These are phyloP conservation scores for Suillus discolor DNA, from an alignment of 768 basidiomycete species.

Conservation along the genomic window DNA sequence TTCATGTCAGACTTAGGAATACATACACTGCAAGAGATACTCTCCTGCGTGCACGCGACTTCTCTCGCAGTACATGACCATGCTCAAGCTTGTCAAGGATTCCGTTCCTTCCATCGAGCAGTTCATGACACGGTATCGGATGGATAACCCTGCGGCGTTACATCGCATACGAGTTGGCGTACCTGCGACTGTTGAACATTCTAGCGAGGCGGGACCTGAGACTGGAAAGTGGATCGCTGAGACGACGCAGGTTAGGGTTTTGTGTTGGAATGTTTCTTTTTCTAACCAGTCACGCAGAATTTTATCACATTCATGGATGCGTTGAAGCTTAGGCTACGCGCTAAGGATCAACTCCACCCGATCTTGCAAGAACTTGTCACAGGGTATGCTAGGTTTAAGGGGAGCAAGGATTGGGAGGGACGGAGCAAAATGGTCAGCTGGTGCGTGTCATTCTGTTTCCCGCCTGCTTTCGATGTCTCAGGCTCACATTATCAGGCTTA, in stretches of 20 bases:
- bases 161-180: conserved; percentile 91
- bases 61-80: conserved; percentile 96
- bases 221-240: conserved; percentile 97
- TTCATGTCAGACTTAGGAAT: conserved; percentile 12
- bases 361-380: conserved; percentile 95
- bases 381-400: conserved; percentile 92
- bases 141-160: conserved; percentile 92
- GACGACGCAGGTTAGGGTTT: conserved; percentile 78
- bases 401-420: conserved; percentile 96
- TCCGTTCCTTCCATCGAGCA: conserved; percentile 84
- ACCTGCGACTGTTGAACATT: conserved; percentile 96
- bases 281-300: conserved; percentile 50
- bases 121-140: conserved; percentile 89
- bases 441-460: conserved; percentile 44
- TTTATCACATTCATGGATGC: conserved; percentile 99
- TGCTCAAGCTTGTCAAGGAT: conserved; percentile 92
- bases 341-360: conserved; percentile 96
- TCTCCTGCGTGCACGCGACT: conserved; percentile 93
- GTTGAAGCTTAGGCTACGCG: conserved; percentile 87
- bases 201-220: conserved; percentile 88
- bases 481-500: conserved; percentile 60
- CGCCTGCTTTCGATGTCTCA: background rate
- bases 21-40: conserved; percentile 63
- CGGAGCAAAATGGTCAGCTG: conserved; percentile 91
- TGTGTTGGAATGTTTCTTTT: background rate